A percentile compares a stretch with the other conserved stretches of the same genome.
phyloP scores from a whole-genome alignment of 2,329 filamentous ascomycete species.

The Pseudocercospora eumusae region DNA sequence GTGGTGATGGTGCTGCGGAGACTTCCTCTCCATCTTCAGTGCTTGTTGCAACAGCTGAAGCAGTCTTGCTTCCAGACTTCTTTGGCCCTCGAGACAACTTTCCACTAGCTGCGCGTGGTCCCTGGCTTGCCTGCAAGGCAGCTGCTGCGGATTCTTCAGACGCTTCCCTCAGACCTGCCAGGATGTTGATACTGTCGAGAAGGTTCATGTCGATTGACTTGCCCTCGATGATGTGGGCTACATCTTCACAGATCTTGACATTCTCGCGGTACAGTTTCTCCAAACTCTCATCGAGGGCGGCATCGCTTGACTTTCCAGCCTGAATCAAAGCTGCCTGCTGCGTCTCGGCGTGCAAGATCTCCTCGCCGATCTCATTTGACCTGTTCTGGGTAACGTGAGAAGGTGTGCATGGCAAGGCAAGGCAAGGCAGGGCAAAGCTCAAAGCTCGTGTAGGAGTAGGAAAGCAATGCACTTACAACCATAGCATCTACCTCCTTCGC shows the following conservation, averaged over 20 bases:
- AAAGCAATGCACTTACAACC: constrained; percentile 44
- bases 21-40: constrained; percentile 37
- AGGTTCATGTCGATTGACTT: constrained; percentile 47
- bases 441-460: not conserved
- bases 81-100: constrained; percentile 34
- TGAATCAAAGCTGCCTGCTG: constrained; percentile 40
- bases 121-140: constrained; percentile 35
- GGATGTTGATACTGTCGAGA: constrained; percentile 48
- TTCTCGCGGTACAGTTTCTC: constrained; percentile 52
- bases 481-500: constrained; percentile 50
- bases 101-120: constrained; percentile 31
- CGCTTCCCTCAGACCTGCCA: constrained; percentile 51
- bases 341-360: constrained; percentile 42
- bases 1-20: constrained; percentile 39
- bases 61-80: constrained; percentile 30
- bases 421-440: not conserved
- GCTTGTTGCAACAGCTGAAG: constrained; percentile 28
- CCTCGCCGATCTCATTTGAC: constrained; percentile 40
- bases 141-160: constrained; percentile 45
- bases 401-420: not conserved
- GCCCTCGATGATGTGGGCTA: constrained; percentile 47
- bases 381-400: constrained; percentile 27
- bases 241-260: constrained; percentile 51
- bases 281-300: constrained; percentile 49
- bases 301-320: constrained; percentile 34